A percentile compares a stretch with the other conserved stretches of the same genome.
Conservation (phyloP, 2,329 filamentous ascomycete species). For the Phaeosphaeriaceae sp. region DNA sequence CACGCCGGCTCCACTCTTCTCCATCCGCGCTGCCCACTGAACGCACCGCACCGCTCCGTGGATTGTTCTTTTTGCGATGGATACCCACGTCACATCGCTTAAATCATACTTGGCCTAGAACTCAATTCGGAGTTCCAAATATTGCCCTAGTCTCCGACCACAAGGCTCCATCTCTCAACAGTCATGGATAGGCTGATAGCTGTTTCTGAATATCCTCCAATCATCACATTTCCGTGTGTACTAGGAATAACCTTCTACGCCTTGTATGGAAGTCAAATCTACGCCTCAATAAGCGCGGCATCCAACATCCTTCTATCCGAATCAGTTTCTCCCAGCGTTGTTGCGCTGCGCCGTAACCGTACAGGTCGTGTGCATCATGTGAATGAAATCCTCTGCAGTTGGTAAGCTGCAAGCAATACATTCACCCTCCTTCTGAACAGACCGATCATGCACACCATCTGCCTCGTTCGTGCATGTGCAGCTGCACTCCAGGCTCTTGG, state of each 20-base stretch:
- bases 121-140: no score
- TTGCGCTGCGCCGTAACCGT: constrained; percentile 1
- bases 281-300: background rate
- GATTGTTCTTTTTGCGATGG: background rate
- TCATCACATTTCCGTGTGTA: background rate
- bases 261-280: background rate
- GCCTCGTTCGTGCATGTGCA: background rate
- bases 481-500: constrained; percentile 9
- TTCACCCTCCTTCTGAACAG: background rate
- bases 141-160: no score
- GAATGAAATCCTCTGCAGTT: background rate
- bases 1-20: background rate
- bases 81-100: background rate
- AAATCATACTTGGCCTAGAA: background rate
- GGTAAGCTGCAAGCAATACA: background rate
- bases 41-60: constrained; percentile 6
- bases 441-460: constrained; percentile 7
- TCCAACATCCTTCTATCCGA: constrained; percentile 4
- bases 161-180: background rate
- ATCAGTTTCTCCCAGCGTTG: background rate
- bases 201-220: constrained; percentile 4
- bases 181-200: background rate
- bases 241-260: constrained; percentile 2
- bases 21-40: background rate
- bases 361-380: background rate